phyloP scores from a whole-genome alignment of 2,329 filamentous ascomycete genomes.

The Arthrobotrys sinensis region DNA sequence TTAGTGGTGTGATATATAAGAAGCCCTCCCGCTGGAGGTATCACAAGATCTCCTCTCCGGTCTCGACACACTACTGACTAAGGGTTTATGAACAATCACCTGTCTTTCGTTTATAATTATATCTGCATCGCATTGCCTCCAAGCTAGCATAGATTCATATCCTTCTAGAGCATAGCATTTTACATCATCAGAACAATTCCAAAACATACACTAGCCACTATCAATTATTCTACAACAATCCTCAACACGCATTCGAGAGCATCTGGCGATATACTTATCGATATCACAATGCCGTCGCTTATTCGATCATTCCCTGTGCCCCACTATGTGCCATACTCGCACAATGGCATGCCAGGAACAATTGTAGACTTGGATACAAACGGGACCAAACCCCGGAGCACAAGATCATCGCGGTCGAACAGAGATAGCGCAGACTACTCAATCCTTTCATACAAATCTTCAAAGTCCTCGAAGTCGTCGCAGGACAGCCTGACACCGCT shows the following conservation, averaged over 20 bases:
- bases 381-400: slow-evolving; percentile 15
- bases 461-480: slow-evolving; percentile 54
- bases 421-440: slow-evolving; percentile 49
- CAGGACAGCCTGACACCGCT: slow-evolving; percentile 48
- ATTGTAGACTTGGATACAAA: slow-evolving; percentile 51
- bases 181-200: slow-evolving; percentile 31
- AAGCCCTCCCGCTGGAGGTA: slow-evolving; percentile 13
- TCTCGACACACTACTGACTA: slow-evolving; percentile 18
- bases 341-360: slow-evolving; percentile 53
- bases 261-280: neutral
- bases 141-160: slow-evolving; percentile 44
- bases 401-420: slow-evolving; percentile 28
- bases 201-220: slow-evolving; percentile 7
- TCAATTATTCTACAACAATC: slow-evolving; percentile 34
- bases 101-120: slow-evolving; percentile 55
- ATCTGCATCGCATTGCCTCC: slow-evolving; percentile 47
- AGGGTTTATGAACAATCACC: slow-evolving; percentile 33
- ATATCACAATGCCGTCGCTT: slow-evolving; percentile 53
- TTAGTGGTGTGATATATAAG: slow-evolving; percentile 43
- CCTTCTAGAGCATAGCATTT: slow-evolving; percentile 28
- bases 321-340: slow-evolving; percentile 47
- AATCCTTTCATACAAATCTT: slow-evolving; percentile 53
- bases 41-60: slow-evolving; percentile 43
- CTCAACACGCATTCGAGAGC: slow-evolving; percentile 20
- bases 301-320: slow-evolving; percentile 57